These are phyloP conservation scores for Trametes cinnabarina DNA, from an alignment of 768 basidiomycete genomes.

Conservation along the genomic window DNA sequence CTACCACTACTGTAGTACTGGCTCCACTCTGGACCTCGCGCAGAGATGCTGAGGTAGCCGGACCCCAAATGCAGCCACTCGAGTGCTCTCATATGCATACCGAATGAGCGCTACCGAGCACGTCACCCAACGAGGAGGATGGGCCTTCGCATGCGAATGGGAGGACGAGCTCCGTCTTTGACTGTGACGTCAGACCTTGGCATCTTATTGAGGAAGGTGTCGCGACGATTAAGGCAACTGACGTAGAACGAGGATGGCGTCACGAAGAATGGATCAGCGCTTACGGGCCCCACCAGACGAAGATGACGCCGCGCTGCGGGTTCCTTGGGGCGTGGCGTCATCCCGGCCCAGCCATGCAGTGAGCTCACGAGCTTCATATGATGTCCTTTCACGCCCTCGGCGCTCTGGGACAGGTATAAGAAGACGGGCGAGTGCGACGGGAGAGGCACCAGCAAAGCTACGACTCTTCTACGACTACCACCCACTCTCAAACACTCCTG, in stretches of 20 bases:
- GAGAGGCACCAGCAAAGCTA: background rate
- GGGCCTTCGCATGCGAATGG: too few species aligned
- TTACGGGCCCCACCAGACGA: background rate
- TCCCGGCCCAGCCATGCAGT: constrained; percentile 1
- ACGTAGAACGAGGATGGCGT: background rate
- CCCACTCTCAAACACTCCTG: background rate
- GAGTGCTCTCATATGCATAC: too few species aligned
- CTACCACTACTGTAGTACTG: too few species aligned
- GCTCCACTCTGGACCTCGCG: too few species aligned
- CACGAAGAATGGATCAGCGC: background rate
- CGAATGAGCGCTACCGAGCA: background rate
- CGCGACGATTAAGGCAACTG: background rate
- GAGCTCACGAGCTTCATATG: background rate
- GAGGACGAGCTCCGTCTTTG: background rate
- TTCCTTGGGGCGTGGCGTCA: background rate
- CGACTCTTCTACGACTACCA: background rate
- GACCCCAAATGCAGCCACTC: background rate
- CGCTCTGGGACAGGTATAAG: background rate
- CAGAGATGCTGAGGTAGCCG: too few species aligned
- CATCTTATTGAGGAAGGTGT: background rate
- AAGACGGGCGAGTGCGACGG: background rate
- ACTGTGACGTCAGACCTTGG: constrained; percentile 7
- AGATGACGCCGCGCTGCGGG: constrained; percentile 3
- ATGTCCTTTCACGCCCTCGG: background rate
- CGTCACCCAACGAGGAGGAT: too few species aligned